phyloP scores from a whole-genome alignment of 1,139 yeast genomes.

The Arxiozyma heterogenica region DNA sequence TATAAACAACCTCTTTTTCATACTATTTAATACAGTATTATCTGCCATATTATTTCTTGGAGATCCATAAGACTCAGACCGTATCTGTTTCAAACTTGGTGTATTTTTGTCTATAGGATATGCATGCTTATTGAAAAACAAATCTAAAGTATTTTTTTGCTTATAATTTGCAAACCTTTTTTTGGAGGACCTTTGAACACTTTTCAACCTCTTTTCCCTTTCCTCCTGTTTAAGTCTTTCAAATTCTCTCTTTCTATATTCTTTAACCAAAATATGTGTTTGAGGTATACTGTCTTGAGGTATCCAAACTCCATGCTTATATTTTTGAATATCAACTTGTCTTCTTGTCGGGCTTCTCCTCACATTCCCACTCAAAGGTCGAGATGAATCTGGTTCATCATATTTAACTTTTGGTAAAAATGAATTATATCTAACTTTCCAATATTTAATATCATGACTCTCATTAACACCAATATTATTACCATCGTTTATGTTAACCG shows the following conservation, averaged over 20 bases:
- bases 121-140: slow-evolving; percentile 17
- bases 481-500: background rate
- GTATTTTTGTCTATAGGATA: slow-evolving; percentile 14
- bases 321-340: slow-evolving; percentile 15
- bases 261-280: slow-evolving; percentile 11
- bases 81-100: slow-evolving; percentile 2
- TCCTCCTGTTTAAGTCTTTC: slow-evolving; percentile 1
- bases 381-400: background rate
- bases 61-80: background rate
- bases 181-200: slow-evolving; percentile 6
- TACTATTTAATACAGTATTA: background rate
- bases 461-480: slow-evolving; percentile 7
- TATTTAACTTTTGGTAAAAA: slow-evolving; percentile 11
- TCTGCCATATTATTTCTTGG: slow-evolving; percentile 6
- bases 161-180: slow-evolving; percentile 7
- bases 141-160: slow-evolving; percentile 23
- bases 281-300: slow-evolving; percentile 18
- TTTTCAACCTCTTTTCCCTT: background rate
- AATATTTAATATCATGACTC: slow-evolving; percentile 9
- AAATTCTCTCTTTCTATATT: slow-evolving; percentile 8
- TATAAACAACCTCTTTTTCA: slow-evolving; percentile 16
- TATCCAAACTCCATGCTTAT: slow-evolving; percentile 19
- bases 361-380: slow-evolving; percentile 5
- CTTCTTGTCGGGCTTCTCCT: slow-evolving; percentile 15
- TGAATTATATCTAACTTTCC: slow-evolving; percentile 22